Evolutionary conservation across 257 asterid genomes (phyloP).

Genomic region (Solanum pinnatisectum): DNA sequence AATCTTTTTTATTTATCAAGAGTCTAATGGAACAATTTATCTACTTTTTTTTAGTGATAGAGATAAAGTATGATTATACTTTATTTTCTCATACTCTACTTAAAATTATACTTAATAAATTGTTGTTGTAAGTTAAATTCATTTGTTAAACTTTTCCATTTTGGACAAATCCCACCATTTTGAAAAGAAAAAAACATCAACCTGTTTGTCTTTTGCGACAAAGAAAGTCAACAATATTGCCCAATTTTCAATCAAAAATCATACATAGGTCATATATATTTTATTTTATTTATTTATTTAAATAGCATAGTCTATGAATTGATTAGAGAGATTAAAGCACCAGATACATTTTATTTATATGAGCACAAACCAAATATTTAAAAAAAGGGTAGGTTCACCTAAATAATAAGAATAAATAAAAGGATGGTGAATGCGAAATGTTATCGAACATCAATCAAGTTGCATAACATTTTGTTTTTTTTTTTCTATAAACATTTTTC

Average conservation of each 20-base stretch:
- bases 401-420: background rate
- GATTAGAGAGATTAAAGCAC: background rate
- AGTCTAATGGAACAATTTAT: no score
- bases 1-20: no score
- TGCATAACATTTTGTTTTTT: background rate
- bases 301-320: background rate
- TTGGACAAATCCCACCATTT: background rate
- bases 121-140: background rate
- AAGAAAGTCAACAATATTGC: background rate
- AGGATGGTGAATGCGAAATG: background rate
- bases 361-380: no score
- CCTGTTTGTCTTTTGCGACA: background rate
- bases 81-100: no score
- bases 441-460: background rate
- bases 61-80: no score
- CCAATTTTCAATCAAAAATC: background rate
- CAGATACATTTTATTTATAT: background rate
- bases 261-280: background rate
- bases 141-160: background rate
- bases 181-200: background rate
- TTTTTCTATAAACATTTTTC: background rate
- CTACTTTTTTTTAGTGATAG: no score
- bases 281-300: no score
- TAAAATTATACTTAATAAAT: no score
- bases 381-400: background rate